A percentile compares a stretch with the other conserved stretches of the same genome.
Evolutionary conservation across 768 basidiomycete genomes (phyloP).

Genomic region (Mycena epipterygia): DNA sequence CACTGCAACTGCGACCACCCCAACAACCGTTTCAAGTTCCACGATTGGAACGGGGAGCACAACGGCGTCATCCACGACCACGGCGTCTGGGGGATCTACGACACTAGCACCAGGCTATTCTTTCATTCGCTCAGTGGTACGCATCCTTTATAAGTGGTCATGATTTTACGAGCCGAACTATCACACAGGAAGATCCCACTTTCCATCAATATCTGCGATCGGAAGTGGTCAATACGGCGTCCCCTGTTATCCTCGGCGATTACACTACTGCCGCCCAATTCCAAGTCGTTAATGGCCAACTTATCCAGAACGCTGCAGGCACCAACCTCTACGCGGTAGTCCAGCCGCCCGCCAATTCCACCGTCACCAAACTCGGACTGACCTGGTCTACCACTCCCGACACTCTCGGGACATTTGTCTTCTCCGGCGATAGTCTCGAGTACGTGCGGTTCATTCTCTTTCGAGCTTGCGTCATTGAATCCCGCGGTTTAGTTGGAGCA

Average conservation of each 20-base stretch:
- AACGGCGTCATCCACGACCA: slow-evolving; percentile 39
- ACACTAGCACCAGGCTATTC: slow-evolving; percentile 65
- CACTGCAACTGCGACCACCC: slow-evolving; percentile 37
- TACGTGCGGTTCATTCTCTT: background rate
- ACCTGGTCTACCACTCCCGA: slow-evolving; percentile 63
- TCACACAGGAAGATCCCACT: slow-evolving; percentile 63
- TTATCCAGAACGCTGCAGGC: slow-evolving; percentile 62
- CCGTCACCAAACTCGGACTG: slow-evolving; percentile 62
- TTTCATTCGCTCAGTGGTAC: slow-evolving; percentile 70
- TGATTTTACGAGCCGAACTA: background rate
- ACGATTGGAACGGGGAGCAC: slow-evolving; percentile 34
- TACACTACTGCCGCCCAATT: slow-evolving; percentile 69
- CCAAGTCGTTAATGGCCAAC: slow-evolving; percentile 67
- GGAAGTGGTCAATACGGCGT: slow-evolving; percentile 56
- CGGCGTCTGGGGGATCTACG: slow-evolving; percentile 51
- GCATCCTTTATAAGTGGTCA: slow-evolving; percentile 31
- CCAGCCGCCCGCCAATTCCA: slow-evolving; percentile 59
- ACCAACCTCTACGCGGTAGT: slow-evolving; percentile 65
- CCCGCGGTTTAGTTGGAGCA: slow-evolving; percentile 55
- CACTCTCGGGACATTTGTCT: slow-evolving; percentile 64
- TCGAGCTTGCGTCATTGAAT: background rate
- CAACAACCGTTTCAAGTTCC: slow-evolving; percentile 25
- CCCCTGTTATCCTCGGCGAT: slow-evolving; percentile 65
- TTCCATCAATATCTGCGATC: slow-evolving; percentile 75
- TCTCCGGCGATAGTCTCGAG: slow-evolving; percentile 70